A percentile compares a stretch with the other conserved stretches of the same genome.
phyloP scores from a whole-genome alignment of 768 basidiomycete genomes.

The Collybiopsis luxurians region DNA sequence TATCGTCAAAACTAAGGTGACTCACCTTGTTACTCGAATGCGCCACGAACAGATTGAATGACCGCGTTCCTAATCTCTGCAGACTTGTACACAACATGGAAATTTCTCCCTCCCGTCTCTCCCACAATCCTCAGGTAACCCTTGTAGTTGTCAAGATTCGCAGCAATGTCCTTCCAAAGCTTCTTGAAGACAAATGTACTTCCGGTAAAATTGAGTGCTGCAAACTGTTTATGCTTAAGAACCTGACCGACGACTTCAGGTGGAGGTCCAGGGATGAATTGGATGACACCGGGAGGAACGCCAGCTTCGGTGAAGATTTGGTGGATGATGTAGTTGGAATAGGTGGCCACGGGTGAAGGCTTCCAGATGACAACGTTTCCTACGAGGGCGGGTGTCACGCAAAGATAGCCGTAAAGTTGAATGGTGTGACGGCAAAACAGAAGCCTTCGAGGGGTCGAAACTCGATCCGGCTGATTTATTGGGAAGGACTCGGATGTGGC shows the following conservation, averaged over 20 bases:
- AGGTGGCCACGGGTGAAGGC: constrained; percentile 92
- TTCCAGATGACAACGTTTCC: constrained; percentile 98
- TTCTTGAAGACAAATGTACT: constrained; percentile 93
- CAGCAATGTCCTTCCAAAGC: constrained; percentile 94
- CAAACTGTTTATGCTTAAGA: constrained; percentile 75
- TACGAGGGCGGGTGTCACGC: constrained; percentile 86
- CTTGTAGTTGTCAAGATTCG: constrained; percentile 83
- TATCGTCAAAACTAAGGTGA: no score
- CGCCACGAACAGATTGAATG: constrained; percentile 79
- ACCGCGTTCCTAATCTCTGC: constrained; percentile 92
- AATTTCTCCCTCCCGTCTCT: constrained; percentile 99
- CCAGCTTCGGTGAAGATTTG: constrained; percentile 94
- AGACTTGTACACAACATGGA: constrained; percentile 86
- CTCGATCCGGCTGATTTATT: constrained; percentile 89
- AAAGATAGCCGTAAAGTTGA: constrained; percentile 99
- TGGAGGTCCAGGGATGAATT: constrained; percentile 92
- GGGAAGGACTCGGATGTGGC: no score
- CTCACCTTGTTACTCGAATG: constrained; percentile 93
- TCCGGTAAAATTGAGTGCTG: constrained; percentile 94
- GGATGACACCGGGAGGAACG: constrained; percentile 91
- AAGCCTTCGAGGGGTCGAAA: constrained; percentile 99
- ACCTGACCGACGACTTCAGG: constrained; percentile 83
- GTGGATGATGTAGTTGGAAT: constrained; percentile 91
- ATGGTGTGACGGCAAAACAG: constrained; percentile 95
- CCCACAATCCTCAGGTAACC: constrained; percentile 95